Conservation (phyloP, 495 filamentous ascomycete genomes). For the Xylaria telfairii region DNA sequence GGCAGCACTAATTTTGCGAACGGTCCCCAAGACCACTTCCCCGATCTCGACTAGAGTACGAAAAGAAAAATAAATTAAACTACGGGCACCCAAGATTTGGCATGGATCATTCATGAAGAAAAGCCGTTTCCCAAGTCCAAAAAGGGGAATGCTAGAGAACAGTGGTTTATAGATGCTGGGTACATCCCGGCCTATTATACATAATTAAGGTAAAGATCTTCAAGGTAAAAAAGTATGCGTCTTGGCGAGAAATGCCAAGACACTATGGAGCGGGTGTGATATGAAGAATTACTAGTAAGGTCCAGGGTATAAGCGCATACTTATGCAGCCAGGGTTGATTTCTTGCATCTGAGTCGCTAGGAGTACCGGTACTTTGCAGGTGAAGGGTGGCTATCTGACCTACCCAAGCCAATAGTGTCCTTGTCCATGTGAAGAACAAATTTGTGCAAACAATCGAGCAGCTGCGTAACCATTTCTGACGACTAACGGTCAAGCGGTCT, state of each 20-base stretch:
- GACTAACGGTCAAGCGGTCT: neutral
- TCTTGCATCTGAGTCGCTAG: neutral
- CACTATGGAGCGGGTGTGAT: neutral
- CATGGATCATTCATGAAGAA: neutral
- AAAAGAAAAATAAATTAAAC: neutral
- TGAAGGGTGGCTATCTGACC: neutral
- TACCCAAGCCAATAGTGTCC: slow-evolving; percentile 1
- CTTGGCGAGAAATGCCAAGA: slow-evolving; percentile 5
- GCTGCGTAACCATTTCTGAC: slow-evolving; percentile 7
- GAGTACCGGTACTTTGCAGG: slow-evolving; percentile 1
- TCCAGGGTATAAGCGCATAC: neutral
- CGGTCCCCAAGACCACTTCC: neutral
- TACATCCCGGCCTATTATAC: neutral
- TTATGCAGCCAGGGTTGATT: neutral
- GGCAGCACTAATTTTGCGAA: slow-evolving; percentile 1
- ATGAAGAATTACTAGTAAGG: neutral
- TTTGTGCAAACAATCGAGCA: neutral
- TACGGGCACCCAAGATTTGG: neutral
- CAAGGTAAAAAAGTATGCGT: neutral
- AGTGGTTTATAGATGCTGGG: neutral
- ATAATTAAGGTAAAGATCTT: neutral
- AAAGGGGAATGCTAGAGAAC: neutral
- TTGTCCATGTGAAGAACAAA: neutral
- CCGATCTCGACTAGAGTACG: neutral
- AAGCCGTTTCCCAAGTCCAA: neutral